These are phyloP conservation scores for Gaertneriomyces sp. DNA, from an alignment of 192 early-diverging fungal species.

Conservation along the genomic window DNA sequence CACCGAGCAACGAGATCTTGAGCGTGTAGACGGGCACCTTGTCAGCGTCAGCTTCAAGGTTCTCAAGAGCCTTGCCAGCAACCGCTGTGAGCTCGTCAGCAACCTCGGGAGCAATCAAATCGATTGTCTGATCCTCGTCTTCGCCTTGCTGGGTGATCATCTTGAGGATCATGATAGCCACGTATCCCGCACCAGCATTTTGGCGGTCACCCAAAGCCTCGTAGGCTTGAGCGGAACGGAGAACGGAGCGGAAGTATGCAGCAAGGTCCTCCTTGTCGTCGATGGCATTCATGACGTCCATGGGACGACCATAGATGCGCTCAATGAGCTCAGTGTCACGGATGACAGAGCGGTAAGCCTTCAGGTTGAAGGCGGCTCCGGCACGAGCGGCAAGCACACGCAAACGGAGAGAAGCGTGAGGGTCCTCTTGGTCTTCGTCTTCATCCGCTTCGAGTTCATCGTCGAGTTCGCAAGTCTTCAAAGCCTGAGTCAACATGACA, in stretches of 20 bases:
- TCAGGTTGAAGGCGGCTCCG: conserved; percentile 14
- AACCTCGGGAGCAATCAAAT: conserved; percentile 12
- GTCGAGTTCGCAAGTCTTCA: conserved; percentile 12
- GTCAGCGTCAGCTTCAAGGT: conserved; percentile 1
- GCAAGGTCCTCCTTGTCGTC: conserved; percentile 13
- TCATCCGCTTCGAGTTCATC: conserved; percentile 25
- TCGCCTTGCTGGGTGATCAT: conserved; percentile 21
- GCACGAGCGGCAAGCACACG: conserved; percentile 20
- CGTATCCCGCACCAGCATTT: conserved; percentile 6
- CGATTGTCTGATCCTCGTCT: not conserved
- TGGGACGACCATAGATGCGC: conserved; percentile 25
- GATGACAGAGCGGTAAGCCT: conserved; percentile 21
- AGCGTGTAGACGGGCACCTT: conserved; percentile 8
- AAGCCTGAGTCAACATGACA: conserved; percentile 19
- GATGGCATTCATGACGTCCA: conserved; percentile 20
- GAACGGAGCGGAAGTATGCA: conserved; percentile 20
- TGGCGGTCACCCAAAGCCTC: conserved; percentile 11
- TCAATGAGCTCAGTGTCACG: conserved; percentile 29
- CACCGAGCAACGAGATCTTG: conserved; percentile 18
- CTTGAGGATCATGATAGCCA: conserved; percentile 29
- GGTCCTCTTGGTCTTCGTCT: conserved; percentile 17
- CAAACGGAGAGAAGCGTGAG: conserved; percentile 15
- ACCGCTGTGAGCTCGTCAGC: conserved; percentile 11
- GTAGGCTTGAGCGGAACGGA: conserved; percentile 14
- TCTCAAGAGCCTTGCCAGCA: conserved; percentile 10